Conservation (phyloP, 805 yeast species). For the Kodamaea nitidulidarum region DNA sequence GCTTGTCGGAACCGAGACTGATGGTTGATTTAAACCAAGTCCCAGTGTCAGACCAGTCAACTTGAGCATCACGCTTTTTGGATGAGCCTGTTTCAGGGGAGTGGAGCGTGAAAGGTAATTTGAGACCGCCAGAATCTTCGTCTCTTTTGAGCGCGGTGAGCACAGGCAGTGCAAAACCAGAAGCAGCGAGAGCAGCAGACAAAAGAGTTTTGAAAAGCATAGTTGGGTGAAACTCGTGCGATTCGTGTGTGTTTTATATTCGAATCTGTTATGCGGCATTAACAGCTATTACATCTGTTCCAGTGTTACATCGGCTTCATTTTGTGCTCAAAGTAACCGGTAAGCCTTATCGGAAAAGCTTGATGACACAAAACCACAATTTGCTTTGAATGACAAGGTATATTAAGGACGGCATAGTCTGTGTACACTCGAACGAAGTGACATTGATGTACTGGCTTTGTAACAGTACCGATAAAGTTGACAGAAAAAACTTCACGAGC, state of each 20-base stretch:
- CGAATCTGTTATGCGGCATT: too few species aligned
- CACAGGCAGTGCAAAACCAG: neutral
- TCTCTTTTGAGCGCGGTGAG: neutral
- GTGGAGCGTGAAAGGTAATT: neutral
- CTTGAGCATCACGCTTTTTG: neutral
- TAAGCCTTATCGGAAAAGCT: too few species aligned
- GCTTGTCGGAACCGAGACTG: neutral
- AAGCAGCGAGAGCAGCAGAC: neutral
- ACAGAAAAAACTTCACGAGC: too few species aligned
- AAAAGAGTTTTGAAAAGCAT: neutral
- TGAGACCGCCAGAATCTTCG: neutral
- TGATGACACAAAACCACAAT: too few species aligned
- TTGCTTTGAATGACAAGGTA: too few species aligned
- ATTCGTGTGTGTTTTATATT: neutral
- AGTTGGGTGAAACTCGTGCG: neutral
- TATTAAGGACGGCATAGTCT: too few species aligned
- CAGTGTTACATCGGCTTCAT: too few species aligned
- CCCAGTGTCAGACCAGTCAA: slow-evolving; percentile 1
- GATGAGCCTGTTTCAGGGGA: neutral
- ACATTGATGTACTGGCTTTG: too few species aligned
- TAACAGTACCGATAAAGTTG: too few species aligned
- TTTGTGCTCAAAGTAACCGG: too few species aligned
- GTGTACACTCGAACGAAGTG: too few species aligned
- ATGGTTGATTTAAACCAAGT: slow-evolving; percentile 1
- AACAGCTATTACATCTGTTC: too few species aligned